A percentile compares a stretch with the other conserved stretches of the same genome.
Conservation (phyloP, 805 yeast species). For the Teunomyces panamensis region DNA sequence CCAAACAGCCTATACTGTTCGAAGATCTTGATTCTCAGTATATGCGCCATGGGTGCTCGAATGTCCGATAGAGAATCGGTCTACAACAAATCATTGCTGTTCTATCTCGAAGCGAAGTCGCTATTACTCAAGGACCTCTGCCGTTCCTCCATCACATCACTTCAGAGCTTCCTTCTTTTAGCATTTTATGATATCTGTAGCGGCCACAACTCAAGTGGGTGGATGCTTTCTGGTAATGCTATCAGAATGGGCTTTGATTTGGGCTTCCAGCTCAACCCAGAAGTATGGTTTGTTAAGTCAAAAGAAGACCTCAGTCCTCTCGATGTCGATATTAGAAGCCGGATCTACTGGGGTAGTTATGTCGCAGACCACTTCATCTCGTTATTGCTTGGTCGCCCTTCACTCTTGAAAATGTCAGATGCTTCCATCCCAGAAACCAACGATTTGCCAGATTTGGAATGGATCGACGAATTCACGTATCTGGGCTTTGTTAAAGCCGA, state of each 20-base stretch:
- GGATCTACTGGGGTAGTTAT: constrained; percentile 68
- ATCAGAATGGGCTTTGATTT: constrained; percentile 63
- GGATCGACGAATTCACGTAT: constrained; percentile 59
- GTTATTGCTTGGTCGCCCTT: constrained; percentile 56
- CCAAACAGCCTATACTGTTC: constrained; percentile 54
- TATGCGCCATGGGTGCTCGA: constrained; percentile 59
- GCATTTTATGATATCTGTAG: constrained; percentile 62
- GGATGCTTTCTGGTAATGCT: constrained; percentile 63
- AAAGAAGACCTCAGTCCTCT: constrained; percentile 42
- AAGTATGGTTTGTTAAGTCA: constrained; percentile 52
- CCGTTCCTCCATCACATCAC: constrained; percentile 50
- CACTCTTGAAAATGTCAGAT: constrained; percentile 51
- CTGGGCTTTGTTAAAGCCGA: constrained; percentile 10
- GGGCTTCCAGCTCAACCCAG: constrained; percentile 61
- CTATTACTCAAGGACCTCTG: constrained; percentile 42
- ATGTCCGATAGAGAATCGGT: constrained; percentile 44
- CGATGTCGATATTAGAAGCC: constrained; percentile 53
- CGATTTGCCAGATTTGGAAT: constrained; percentile 57
- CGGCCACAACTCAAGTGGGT: constrained; percentile 56
- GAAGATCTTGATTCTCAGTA: constrained; percentile 49
- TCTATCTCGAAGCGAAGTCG: constrained; percentile 47
- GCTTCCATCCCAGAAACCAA: constrained; percentile 60
- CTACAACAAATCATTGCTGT: constrained; percentile 39
- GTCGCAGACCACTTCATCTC: constrained; percentile 64
- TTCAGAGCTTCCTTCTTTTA: constrained; percentile 56